A percentile compares a stretch with the other conserved stretches of the same genome.
Evolutionary conservation across 805 yeast species (phyloP).

Genomic region (Priceomyces fermenticarens): DNA sequence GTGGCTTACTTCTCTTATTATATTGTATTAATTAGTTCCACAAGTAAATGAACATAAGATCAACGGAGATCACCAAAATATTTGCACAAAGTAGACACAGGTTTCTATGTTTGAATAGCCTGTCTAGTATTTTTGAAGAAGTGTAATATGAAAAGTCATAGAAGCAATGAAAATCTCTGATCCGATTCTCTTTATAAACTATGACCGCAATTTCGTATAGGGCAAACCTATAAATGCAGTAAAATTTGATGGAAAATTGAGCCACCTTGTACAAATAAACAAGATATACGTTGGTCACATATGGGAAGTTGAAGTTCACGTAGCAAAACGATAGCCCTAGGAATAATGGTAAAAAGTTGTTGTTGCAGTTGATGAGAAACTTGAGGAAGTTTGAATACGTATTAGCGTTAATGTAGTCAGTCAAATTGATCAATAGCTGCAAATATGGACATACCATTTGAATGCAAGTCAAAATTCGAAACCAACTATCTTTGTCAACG

Average conservation of each 20-base stretch:
- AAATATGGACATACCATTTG: conserved; percentile 7
- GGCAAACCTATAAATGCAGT: conserved; percentile 30
- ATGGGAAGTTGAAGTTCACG: conserved; percentile 20
- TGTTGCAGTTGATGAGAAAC: conserved; percentile 25
- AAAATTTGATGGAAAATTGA: conserved; percentile 28
- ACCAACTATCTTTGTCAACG: conserved; percentile 1
- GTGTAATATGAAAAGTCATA: conserved; percentile 7
- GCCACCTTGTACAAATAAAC: conserved; percentile 16
- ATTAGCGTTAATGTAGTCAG: background rate
- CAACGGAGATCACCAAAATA: conserved; percentile 1
- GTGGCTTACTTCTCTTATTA: background rate
- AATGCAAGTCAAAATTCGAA: conserved; percentile 4
- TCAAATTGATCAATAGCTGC: conserved; percentile 2
- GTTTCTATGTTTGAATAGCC: conserved; percentile 1
- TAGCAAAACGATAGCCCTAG: conserved; percentile 33
- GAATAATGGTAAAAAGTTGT: conserved; percentile 32
- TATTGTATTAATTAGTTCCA: background rate
- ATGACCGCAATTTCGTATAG: conserved; percentile 25
- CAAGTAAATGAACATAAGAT: conserved; percentile 1
- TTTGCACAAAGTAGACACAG: conserved; percentile 1
- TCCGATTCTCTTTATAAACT: conserved; percentile 8
- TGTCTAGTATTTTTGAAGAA: background rate
- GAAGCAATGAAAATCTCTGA: conserved; percentile 10
- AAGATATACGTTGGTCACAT: conserved; percentile 6
- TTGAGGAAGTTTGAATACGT: background rate